phyloP scores from a whole-genome alignment of 768 basidiomycete genomes.

The Tremella yokohamensis region DNA sequence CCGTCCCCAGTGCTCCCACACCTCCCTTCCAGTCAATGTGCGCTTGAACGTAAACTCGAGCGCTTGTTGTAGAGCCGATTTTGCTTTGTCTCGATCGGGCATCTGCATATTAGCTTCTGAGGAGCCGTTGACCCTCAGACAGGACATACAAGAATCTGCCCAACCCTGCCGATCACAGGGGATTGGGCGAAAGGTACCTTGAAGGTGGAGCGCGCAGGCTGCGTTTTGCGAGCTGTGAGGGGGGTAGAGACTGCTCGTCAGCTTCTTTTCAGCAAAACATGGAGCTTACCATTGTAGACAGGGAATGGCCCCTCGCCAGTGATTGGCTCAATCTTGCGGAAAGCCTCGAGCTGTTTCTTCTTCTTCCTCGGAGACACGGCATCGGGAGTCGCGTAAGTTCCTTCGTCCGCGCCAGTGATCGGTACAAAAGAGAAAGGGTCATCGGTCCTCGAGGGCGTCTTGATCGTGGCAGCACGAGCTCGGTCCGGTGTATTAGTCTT shows the following conservation, averaged over 20 bases:
- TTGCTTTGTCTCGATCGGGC: conserved; percentile 3
- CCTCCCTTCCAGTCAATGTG: conserved; percentile 1
- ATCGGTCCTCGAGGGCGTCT: no score
- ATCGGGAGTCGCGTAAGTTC: conserved; percentile 16
- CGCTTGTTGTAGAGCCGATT: background rate
- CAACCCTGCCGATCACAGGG: background rate
- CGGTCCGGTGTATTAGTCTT: no score
- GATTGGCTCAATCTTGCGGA: conserved; percentile 22
- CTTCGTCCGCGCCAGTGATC: conserved; percentile 18
- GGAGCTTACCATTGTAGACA: conserved; percentile 20
- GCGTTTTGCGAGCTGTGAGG: background rate
- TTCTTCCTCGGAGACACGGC: conserved; percentile 16
- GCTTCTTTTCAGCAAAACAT: background rate
- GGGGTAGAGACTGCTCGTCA: background rate
- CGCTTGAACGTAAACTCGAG: background rate
- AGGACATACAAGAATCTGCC: background rate
- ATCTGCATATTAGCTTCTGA: background rate
- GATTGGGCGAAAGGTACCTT: background rate
- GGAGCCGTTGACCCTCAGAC: background rate
- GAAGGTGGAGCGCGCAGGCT: background rate
- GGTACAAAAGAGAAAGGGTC: background rate
- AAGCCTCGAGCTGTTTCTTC: conserved; percentile 23
- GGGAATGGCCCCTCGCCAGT: conserved; percentile 25
- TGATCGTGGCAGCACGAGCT: no score
- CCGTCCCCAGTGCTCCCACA: background rate